These are phyloP conservation scores for Erysiphe neolycopersici DNA, from an alignment of 2,329 filamentous ascomycete genomes.

Conservation along the genomic window DNA sequence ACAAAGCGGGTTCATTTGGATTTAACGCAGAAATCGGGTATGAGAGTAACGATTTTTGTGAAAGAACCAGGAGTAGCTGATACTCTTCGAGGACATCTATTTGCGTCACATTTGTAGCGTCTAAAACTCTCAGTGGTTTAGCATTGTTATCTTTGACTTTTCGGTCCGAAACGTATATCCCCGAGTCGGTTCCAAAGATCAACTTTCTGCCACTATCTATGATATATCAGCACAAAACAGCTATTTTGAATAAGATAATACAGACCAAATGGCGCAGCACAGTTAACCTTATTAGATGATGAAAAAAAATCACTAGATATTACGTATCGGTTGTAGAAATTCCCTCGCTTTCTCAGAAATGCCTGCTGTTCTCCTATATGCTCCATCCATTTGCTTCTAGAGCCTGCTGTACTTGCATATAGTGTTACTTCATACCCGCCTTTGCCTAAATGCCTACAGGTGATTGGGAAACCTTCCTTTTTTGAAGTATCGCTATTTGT, in stretches of 20 bases:
- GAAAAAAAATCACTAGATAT: conserved; percentile 34
- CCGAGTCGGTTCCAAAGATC: conserved; percentile 80
- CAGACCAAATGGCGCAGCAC: conserved; percentile 72
- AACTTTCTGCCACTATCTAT: conserved; percentile 81
- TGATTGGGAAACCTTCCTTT: conserved; percentile 73
- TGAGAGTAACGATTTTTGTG: conserved; percentile 78
- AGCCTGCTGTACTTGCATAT: conserved; percentile 62
- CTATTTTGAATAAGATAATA: conserved; percentile 2
- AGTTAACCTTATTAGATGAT: conserved; percentile 63
- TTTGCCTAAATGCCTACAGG: conserved; percentile 85
- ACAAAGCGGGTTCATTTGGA: conserved; percentile 50
- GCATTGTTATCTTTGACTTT: conserved; percentile 54
- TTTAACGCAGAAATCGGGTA: conserved; percentile 74
- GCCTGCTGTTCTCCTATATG: conserved; percentile 79
- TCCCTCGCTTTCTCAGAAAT: conserved; percentile 59
- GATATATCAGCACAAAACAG: conserved; percentile 7
- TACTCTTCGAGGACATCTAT: conserved; percentile 94
- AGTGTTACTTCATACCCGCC: conserved; percentile 82
- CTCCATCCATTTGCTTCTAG: conserved; percentile 90
- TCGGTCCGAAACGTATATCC: conserved; percentile 76
- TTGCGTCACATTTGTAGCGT: conserved; percentile 70
- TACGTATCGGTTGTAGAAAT: conserved; percentile 58
- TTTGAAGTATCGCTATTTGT: conserved; percentile 27
- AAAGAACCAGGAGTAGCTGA: conserved; percentile 65
- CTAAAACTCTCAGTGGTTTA: conserved; percentile 59